Evolutionary conservation across 352 stramenopile species (phyloP), one percentile per base, ranked within the genome.

Genomic region (Globisporangium mamillatum): DNA sequence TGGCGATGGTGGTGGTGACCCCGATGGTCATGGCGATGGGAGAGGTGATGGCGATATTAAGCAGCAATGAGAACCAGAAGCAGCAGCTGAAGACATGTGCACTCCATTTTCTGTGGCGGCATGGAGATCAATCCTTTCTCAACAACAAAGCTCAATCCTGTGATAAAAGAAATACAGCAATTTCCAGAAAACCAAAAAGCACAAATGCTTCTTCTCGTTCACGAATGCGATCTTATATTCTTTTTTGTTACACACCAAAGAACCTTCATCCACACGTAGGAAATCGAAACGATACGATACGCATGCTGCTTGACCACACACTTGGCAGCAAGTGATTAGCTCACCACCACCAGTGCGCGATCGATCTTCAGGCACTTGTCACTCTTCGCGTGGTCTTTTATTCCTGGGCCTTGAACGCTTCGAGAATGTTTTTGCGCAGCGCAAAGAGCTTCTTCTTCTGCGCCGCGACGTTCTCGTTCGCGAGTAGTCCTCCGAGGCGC

Each of bases 391-490:
- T 24, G 29, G 1, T 53, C 29, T 24, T 22, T 72, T 76, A 79
- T 52, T 77, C 75, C 50, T 84, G 76, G 70, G 70, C 68, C 70
- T 76, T 73, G 67, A 89, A 88, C 69, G 86, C 79, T 66, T 90
- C 74, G 44, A 97, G 81, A 68, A 97, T 97, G 80, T 98, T 98
- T 77, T 93, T 93, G 75, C 90, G 88, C 27, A 97, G 70, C 53
- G 83, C 79, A 60, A 98, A 97, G 54, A 95, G 81, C 73, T 86
- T 95, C 77, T 96, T 97, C 76, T 97, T 97, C 66, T 91, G 73
- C 6, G 90, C 72, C 29, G 81, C 79, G 50, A 97, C 88, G 71
- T 93, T 93, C 54, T 91, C 79, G 72, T 95, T 93, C 36, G 77
- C 73, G 38, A 96, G 75, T 75, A 98, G 66, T 32, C 78, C 78